These are phyloP conservation scores for Fusarium sp. DNA, from an alignment of 2,329 filamentous ascomycete genomes.

Conservation along the genomic window DNA sequence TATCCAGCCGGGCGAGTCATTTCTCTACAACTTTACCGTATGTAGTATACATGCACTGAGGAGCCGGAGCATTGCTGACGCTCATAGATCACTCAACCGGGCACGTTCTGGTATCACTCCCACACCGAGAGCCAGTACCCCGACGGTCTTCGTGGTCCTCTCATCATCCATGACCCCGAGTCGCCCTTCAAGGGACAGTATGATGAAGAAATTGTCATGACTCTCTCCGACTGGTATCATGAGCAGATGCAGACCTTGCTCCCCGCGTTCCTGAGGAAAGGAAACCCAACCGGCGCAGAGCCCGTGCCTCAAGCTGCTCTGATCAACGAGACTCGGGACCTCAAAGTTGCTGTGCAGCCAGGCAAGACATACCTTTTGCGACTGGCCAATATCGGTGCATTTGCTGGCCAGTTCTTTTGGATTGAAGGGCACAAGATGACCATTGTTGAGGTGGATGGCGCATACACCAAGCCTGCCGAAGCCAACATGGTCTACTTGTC, in stretches of 20 bases:
- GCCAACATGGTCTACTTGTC: conserved; percentile 72
- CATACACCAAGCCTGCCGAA: conserved; percentile 69
- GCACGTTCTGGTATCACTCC: conserved; percentile 83
- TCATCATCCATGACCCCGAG: conserved; percentile 70
- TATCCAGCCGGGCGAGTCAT: conserved; percentile 69
- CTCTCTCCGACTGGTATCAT: conserved; percentile 79
- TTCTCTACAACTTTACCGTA: conserved; percentile 76
- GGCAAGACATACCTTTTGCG: conserved; percentile 62
- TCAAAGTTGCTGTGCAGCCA: conserved; percentile 66
- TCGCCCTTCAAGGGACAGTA: conserved; percentile 65
- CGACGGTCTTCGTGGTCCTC: conserved; percentile 71
- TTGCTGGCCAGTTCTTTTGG: conserved; percentile 72
- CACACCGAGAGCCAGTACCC: conserved; percentile 74
- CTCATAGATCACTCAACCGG: conserved; percentile 66
- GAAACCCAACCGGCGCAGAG: conserved; percentile 66
- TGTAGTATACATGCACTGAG: conserved; percentile 8
- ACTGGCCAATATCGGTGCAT: conserved; percentile 74
- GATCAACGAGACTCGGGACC: conserved; percentile 74
- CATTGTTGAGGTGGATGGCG: conserved; percentile 77
- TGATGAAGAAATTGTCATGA: conserved; percentile 71
- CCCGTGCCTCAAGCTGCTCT: conserved; percentile 74
- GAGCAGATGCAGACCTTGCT: conserved; percentile 60
- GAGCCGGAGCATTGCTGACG: neutral
- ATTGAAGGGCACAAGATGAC: conserved; percentile 73
- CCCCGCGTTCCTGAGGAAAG: conserved; percentile 59